These are phyloP conservation scores for Tilletia indica DNA, from an alignment of 1,284 basidiomycete species.

Conservation along the genomic window DNA sequence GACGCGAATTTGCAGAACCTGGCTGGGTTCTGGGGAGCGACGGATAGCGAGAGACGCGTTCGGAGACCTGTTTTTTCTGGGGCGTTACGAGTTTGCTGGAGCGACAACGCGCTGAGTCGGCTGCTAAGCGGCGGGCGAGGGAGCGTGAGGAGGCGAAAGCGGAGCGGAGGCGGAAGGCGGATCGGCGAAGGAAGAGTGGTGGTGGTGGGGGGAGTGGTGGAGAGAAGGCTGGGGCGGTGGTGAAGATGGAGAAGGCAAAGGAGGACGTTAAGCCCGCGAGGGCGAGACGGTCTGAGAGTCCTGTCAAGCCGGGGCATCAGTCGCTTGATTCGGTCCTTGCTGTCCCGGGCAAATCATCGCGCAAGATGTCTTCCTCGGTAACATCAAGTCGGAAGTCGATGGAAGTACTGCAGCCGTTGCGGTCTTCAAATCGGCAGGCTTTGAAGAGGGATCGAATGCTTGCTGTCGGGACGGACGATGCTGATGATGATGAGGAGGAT, in stretches of 20 bases:
- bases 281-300: too few relatives aligned
- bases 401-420: neutral
- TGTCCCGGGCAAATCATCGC: too few relatives aligned
- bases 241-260: slow-evolving; percentile 5
- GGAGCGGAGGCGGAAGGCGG: slow-evolving; percentile 8
- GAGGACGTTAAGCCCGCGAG: slow-evolving; percentile 5
- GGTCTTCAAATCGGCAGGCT: neutral
- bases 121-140: slow-evolving; percentile 19
- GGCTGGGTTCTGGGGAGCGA: slow-evolving; percentile 53
- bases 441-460: slow-evolving; percentile 2
- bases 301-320: too few relatives aligned
- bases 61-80: slow-evolving; percentile 27
- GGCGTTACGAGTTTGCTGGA: slow-evolving; percentile 14
- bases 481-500: neutral
- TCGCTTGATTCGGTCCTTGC: too few relatives aligned
- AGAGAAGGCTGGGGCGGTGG: neutral
- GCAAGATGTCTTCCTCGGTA: too few relatives aligned
- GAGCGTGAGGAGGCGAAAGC: slow-evolving; percentile 12
- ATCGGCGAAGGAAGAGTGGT: slow-evolving; percentile 20
- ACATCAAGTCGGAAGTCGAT: neutral
- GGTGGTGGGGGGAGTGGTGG: neutral
- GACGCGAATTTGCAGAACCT: slow-evolving; percentile 51
- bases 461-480: neutral
- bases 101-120: slow-evolving; percentile 31
- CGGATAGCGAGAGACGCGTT: slow-evolving; percentile 40